Percentiles rank a stretch among this genome's conserved stretches.
Conservation (phyloP, 164 flowering plant genomes). For the Piper longum region DNA sequence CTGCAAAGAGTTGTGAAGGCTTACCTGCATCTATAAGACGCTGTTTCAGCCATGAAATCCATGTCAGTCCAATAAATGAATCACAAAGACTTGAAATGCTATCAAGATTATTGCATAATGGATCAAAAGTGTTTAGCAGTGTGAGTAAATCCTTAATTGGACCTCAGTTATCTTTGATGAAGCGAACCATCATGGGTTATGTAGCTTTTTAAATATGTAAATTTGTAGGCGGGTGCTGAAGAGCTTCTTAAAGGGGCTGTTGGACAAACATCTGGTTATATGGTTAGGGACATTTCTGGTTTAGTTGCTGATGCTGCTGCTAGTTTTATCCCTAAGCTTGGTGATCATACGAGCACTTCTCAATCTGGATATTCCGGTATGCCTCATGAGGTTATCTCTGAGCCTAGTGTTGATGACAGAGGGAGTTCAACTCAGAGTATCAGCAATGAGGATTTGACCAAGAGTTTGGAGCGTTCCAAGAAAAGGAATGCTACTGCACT, state of each 20-base stretch:
- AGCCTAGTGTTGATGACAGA: constrained; percentile 7
- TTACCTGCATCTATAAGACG: constrained; percentile 69
- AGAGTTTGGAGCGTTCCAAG: constrained; percentile 71
- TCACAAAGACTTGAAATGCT: constrained; percentile 72
- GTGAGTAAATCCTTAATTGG: constrained; percentile 22
- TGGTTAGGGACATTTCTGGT: constrained; percentile 70
- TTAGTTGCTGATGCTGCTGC: constrained; percentile 80
- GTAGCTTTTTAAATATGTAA: constrained; percentile 2
- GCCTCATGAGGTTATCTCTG: constrained; percentile 3
- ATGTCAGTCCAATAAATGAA: constrained; percentile 62
- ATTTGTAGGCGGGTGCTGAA: constrained; percentile 37
- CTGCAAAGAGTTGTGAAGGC: constrained; percentile 70
- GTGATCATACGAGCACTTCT: constrained; percentile 5
- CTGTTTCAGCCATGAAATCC: constrained; percentile 88
- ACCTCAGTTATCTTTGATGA: neutral
- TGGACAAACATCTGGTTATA: constrained; percentile 84
- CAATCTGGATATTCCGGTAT: constrained; percentile 12
- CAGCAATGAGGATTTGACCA: constrained; percentile 39
- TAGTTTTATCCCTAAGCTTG: constrained; percentile 26
- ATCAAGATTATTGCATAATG: constrained; percentile 38
- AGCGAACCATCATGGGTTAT: neutral
- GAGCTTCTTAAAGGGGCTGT: constrained; percentile 52
- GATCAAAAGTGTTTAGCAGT: constrained; percentile 29
- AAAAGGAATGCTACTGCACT: constrained; percentile 78
- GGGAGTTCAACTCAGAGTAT: constrained; percentile 14